These are phyloP conservation scores for Apiospora aurea DNA, from an alignment of 2,329 filamentous ascomycete genomes.

Conservation along the genomic window DNA sequence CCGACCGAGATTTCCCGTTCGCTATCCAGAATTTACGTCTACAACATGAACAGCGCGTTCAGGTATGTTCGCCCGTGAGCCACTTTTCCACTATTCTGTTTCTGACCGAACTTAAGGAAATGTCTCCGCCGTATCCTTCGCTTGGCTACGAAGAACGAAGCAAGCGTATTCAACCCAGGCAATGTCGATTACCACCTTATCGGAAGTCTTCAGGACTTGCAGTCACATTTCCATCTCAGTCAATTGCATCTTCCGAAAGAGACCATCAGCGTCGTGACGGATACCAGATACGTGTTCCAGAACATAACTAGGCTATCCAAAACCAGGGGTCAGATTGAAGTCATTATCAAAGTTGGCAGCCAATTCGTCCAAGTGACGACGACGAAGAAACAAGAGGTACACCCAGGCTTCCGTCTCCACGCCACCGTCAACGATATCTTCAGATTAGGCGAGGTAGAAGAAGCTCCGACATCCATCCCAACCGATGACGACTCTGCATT, in stretches of 20 bases:
- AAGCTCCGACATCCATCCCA: conserved; percentile 69
- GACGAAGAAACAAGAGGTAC: conserved; percentile 71
- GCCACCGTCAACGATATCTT: conserved; percentile 76
- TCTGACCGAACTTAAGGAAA: conserved; percentile 51
- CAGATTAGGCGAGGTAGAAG: conserved; percentile 71
- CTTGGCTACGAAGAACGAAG: conserved; percentile 66
- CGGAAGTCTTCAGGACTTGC: conserved; percentile 70
- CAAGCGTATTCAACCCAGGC: conserved; percentile 66
- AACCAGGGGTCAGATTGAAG: conserved; percentile 74
- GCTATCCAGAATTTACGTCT: conserved; percentile 69
- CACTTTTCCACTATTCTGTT: neutral
- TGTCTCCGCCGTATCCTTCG: conserved; percentile 70
- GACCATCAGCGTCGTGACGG: conserved; percentile 72
- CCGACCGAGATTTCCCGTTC: conserved; percentile 67
- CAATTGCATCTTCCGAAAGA: conserved; percentile 73
- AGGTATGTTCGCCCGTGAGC: conserved; percentile 48
- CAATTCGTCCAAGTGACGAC: conserved; percentile 76
- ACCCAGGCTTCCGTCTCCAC: conserved; percentile 66
- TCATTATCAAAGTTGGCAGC: conserved; percentile 71
- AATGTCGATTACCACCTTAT: conserved; percentile 73
- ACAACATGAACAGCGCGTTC: conserved; percentile 78
- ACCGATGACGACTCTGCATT: conserved; percentile 73
- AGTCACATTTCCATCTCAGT: conserved; percentile 70
- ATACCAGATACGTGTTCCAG: conserved; percentile 71
- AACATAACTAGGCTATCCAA: conserved; percentile 71